Evolutionary conservation across 176 grass and related monocot species (phyloP).

Genomic region (Puya raimondii): DNA sequence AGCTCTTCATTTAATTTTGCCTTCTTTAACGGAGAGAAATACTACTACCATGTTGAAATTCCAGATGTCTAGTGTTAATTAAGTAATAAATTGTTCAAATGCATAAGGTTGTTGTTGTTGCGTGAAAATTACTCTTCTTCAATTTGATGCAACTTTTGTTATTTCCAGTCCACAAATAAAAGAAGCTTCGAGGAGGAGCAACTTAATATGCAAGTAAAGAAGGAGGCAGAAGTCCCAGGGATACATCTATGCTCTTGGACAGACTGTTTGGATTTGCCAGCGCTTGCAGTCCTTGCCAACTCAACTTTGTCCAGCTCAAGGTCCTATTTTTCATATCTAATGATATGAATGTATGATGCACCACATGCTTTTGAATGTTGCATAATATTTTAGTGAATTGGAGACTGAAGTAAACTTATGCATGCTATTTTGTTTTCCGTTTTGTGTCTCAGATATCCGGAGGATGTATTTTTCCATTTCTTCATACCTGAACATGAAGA

Average conservation of each 20-base stretch:
- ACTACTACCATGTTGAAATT: too few species aligned
- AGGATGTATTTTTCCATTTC: slow-evolving; percentile 66
- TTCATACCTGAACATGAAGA: slow-evolving; percentile 58
- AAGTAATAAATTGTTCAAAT: not conserved
- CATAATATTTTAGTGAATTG: not conserved
- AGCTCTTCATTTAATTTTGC: too few species aligned
- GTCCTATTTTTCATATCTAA: slow-evolving; percentile 28
- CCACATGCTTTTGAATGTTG: not conserved
- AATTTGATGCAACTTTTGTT: slow-evolving; percentile 9
- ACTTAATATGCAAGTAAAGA: not conserved
- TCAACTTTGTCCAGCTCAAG: slow-evolving; percentile 74
- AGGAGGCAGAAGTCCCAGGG: slow-evolving; percentile 18
- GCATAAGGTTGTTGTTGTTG: not conserved
- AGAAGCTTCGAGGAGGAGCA: not conserved
- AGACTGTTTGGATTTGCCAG: slow-evolving; percentile 58
- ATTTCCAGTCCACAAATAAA: slow-evolving; percentile 21
- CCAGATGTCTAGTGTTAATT: too few species aligned
- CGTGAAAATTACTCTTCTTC: not conserved
- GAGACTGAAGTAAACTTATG: not conserved
- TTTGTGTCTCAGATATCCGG: slow-evolving; percentile 56
- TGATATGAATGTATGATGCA: not conserved
- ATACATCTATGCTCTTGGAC: slow-evolving; percentile 66
- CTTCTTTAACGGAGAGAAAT: too few species aligned
- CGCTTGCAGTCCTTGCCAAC: slow-evolving; percentile 62
- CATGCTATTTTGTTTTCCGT: not conserved